phyloP scores from a whole-genome alignment of 495 filamentous ascomycete genomes.

The Penicillium turbatum region DNA sequence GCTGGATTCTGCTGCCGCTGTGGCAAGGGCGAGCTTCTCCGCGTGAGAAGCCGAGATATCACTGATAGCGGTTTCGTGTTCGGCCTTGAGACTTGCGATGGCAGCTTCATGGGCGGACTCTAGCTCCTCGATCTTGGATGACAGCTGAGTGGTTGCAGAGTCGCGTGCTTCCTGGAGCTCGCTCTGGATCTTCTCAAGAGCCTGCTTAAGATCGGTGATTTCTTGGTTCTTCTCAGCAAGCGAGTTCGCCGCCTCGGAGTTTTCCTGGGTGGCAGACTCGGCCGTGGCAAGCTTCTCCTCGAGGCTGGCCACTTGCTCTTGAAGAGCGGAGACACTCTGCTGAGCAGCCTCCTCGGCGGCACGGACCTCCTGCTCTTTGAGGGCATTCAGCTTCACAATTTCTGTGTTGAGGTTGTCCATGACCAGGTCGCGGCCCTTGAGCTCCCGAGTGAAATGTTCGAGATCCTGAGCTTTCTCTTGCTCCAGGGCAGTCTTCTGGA shows the following conservation, averaged over 20 bases:
- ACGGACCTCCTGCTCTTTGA: conserved; percentile 40
- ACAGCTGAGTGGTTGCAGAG: conserved; percentile 26
- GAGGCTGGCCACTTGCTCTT: conserved; percentile 38
- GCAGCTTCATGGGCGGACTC: conserved; percentile 36
- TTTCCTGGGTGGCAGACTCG: conserved; percentile 29
- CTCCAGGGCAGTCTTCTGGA: conserved; percentile 31
- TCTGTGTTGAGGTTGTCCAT: conserved; percentile 43
- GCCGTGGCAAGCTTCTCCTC: conserved; percentile 37
- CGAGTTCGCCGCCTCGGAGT: conserved; percentile 23
- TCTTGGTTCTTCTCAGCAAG: conserved; percentile 40
- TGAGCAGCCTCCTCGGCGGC: conserved; percentile 42
- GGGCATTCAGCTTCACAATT: conserved; percentile 34
- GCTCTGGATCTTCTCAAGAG: conserved; percentile 31
- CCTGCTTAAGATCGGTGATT: conserved; percentile 35
- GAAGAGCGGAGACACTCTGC: conserved; percentile 25
- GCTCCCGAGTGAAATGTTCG: conserved; percentile 35
- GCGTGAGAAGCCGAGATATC: conserved; percentile 32
- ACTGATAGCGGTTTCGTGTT: conserved; percentile 36
- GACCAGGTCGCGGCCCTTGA: conserved; percentile 41
- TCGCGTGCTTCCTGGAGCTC: conserved; percentile 36
- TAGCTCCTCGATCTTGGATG: conserved; percentile 38
- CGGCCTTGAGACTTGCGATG: conserved; percentile 31
- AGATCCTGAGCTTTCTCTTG: conserved; percentile 41
- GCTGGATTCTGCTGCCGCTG: conserved; percentile 32
- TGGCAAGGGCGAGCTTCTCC: conserved; percentile 33